Base-by-base conservation (phyloP, 768 basidiomycete species). In the Tulasnella calospora region DNA sequence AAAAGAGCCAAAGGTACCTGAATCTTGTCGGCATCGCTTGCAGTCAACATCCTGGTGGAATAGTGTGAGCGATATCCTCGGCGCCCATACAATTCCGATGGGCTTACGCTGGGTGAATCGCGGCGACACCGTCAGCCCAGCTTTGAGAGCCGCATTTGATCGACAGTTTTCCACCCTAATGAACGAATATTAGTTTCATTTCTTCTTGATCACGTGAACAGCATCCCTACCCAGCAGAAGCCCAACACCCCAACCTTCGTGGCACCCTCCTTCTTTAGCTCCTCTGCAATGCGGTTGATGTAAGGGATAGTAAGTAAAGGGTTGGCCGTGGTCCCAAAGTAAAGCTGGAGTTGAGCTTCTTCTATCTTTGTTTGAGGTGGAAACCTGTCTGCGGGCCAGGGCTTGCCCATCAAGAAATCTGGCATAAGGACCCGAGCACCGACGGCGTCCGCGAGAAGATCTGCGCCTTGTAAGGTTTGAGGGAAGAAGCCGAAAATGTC, bases 401-500 rank as follows among this genome's bases (percentile, higher is more conserved):
- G 86, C 51, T 83, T 82, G 38, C 87, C 83, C 12, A 89, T 87
- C 83, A 91, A 90, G 81, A 91, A 89, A 82, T 91, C 90, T 36
- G 90, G 91, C 89, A 91, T 90, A 82, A 89, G 87, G 47, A 92
- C 89, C 35, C 86, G 88, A 27, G 88, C 88, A 8, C 87, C 85
- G 44, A 90, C 83, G 19, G 87, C 83, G 8, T 85, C 84, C 0
- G 89, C 89, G 76, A 92, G 85, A 75, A 91, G 89, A 81, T 92
- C 91, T 27, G 89, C 89, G 41, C 90, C 90, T 82, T 91, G 89
- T 81, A 89, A 88, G 4, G 90, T 90, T 83, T 90, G 89, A 7
- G 89, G 89, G 84, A 87, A 90, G 85, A 86, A 89, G 85, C 90
- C 90, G 81, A 92, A 91, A 81, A 91, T 90, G 82, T 91, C 90